Evolutionary conservation across 441 rosid species (phyloP).

Genomic region (Erodium moschatum): DNA sequence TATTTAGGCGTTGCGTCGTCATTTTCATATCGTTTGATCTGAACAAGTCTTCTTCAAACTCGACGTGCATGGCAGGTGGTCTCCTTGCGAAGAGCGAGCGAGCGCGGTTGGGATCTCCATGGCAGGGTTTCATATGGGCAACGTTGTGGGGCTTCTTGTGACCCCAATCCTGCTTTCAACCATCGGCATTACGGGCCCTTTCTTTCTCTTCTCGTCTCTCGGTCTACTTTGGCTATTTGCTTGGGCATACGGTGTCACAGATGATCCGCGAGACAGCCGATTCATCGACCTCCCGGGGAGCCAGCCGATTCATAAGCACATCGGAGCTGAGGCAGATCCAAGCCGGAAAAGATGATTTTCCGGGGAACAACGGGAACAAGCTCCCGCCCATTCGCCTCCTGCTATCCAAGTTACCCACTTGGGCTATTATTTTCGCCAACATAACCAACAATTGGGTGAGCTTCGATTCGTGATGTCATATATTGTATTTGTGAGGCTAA

Average conservation of each 20-base stretch:
- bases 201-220: conserved; percentile 58
- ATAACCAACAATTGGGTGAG: conserved; percentile 85
- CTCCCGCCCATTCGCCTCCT: conserved; percentile 47
- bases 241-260: conserved; percentile 51
- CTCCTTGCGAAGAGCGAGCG: conserved; percentile 73
- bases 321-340: conserved; percentile 62
- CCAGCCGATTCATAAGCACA: conserved; percentile 40
- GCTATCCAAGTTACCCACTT: conserved; percentile 62
- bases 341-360: conserved; percentile 38
- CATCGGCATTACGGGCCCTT: conserved; percentile 65
- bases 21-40: too few relatives aligned
- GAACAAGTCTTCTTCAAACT: too few relatives aligned
- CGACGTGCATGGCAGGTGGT: too few relatives aligned
- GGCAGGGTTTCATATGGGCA: conserved; percentile 96
- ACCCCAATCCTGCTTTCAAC: conserved; percentile 72
- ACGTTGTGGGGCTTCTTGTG: conserved; percentile 59
- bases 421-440: conserved; percentile 85
- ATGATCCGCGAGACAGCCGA: conserved; percentile 57
- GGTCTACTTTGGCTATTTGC: conserved; percentile 64
- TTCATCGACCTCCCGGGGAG: too few relatives aligned
- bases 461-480: too few relatives aligned
- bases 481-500: too few relatives aligned
- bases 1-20: too few relatives aligned
- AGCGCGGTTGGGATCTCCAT: conserved; percentile 85
- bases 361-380: conserved; percentile 19